Evolutionary conservation across 495 filamentous ascomycete species (phyloP), one percentile per base, ranked within the genome.

Genomic region (Penicillium lagena): DNA sequence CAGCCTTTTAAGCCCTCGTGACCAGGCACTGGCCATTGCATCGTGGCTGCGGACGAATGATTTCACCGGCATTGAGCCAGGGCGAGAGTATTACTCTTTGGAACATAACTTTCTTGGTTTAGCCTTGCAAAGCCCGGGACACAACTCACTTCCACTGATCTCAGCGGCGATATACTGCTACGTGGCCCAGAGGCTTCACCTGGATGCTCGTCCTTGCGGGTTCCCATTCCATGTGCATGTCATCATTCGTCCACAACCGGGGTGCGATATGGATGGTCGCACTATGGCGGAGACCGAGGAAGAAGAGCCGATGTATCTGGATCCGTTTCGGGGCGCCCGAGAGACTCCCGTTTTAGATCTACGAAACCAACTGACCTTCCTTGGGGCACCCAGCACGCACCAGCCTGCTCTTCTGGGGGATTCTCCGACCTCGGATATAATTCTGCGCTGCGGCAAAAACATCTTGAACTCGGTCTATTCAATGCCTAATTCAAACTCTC

Each of bases 81-180:
- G 78, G n/a, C 56, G 67, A 10, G 76, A 81, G 22, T 95, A 94
- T 55, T 81, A 84, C 45, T 80, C 82, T 36, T 56, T 98, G 17
- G 80, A 86, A 46, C 94, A 96, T 54, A 91, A 83, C 47, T 86
- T 94, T 41, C 77, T 98, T 42, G 87, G 89, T 8, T 68, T 90
- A 29, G 81, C 79, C 7, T 53, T 87, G 36, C 69, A 65, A 14
- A 73, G 83, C 33, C 50, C 58, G 9, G 65, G 70, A 1, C 88
- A 94, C 49, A 78, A 83, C 10, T 86, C 87, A 13, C 65, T 95
- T 7, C 90, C 89, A 1, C 65, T 95, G 39, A 81, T 91, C 44
- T 90, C 86, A 0, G 81, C 82, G 30, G 76, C 71, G n/a, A 83
- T 86, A 45, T 87, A 79, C 64, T 87, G 83, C 62, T 74, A 74